These are phyloP conservation scores for Lactarius hengduanensis DNA, from an alignment of 768 basidiomycete species.

Conservation along the genomic window DNA sequence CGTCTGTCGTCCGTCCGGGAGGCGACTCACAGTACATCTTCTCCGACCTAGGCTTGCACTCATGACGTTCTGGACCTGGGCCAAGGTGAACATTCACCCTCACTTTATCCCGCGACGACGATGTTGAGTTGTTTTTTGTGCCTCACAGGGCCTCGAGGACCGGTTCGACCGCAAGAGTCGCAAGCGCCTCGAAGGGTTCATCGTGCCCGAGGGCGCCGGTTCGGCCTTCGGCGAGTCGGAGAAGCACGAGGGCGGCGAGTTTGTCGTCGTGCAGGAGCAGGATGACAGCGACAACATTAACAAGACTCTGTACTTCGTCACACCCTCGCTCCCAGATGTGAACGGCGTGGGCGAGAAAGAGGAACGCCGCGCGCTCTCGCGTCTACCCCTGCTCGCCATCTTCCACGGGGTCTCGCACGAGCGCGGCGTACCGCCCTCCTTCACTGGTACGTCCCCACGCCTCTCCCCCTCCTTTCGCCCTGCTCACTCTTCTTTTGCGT, in stretches of 20 bases:
- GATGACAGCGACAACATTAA: not conserved
- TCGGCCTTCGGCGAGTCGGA: slow-evolving; percentile 14
- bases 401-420: slow-evolving; percentile 26
- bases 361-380: slow-evolving; percentile 16
- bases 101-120: not conserved
- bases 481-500: not conserved
- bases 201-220: slow-evolving; percentile 36
- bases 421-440: slow-evolving; percentile 50
- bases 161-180: slow-evolving; percentile 58
- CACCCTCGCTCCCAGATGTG: not conserved
- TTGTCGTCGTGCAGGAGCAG: not conserved
- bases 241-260: not conserved
- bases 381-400: slow-evolving; percentile 23
- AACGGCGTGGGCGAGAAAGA: not conserved
- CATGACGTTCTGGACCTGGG: slow-evolving; percentile 70
- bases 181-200: slow-evolving; percentile 54
- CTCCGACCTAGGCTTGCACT: slow-evolving; percentile 37
- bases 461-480: slow-evolving; percentile 7
- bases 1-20: not conserved
- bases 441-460: slow-evolving; percentile 41
- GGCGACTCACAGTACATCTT: not conserved
- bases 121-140: not conserved
- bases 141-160: slow-evolving; percentile 52
- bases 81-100: slow-evolving; percentile 39
- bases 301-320: slow-evolving; percentile 20